Base-by-base conservation (phyloP, 129 eudicot genomes). In the Deinandra increscens region DNA sequence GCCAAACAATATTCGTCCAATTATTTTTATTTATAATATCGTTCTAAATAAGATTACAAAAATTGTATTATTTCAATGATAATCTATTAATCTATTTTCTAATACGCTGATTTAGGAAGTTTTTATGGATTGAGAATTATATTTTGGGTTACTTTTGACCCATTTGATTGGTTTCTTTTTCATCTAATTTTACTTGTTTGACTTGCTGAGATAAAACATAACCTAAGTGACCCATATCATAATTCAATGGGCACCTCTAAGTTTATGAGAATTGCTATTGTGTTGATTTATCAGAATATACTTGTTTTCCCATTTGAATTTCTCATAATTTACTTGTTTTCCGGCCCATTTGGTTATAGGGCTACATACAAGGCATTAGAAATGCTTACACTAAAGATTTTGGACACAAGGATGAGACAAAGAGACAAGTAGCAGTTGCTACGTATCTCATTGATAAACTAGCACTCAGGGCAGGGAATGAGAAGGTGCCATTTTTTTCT, bases 401-500 rank as follows among this genome's bases (percentile, higher is more conserved):
- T 80, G 62, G 86, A 62, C 81, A 69, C 76, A 83, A 85, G 79
- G 97, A 91, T 83, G 65, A 58, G 6, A 62, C 85, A 10, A 85
- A 81, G 87, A 80, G 67, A 82, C 97, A 91, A 81, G 74, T 87
- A 71, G 97, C 97, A 22, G 97, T 91, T 71, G 97, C 97, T 3
- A 91, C 97, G 0, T 91, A 91, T 81, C 88, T 91, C 77, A 91
- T 91, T 53, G 97, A 91, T 76, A 91, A 85, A 85, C 76, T 91
- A 7, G 97, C 95, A 53, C 95, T 91, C 55, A 91, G 97, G 82
- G 97, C 97, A 13, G 97, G 97, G 66, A 91, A 91, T 79, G 97
- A 91, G 82, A 91, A 91, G 92, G 97, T 85, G 69, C 64, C 8
- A 20, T 14, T 68, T 12, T 48, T 13, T 9, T 54, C 53, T 23